These are phyloP conservation scores for Trichosporon asahii DNA, from an alignment of 1,284 basidiomycete genomes.

Conservation along the genomic window DNA sequence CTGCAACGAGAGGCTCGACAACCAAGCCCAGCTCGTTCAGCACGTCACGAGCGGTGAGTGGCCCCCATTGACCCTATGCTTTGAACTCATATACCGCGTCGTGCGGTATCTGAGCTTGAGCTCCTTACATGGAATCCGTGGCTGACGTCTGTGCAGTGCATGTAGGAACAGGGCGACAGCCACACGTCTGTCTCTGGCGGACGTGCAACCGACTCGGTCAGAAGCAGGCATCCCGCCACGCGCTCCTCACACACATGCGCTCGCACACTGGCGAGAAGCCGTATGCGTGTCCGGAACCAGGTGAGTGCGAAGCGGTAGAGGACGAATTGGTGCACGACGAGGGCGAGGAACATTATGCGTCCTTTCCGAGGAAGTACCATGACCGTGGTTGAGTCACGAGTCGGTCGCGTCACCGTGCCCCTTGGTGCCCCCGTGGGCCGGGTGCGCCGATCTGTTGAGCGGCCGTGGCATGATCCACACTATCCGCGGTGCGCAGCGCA, in stretches of 20 bases:
- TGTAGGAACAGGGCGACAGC: constrained; percentile 30
- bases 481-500: background rate
- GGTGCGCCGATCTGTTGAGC: background rate
- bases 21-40: constrained; percentile 31
- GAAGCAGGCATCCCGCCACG: constrained; percentile 38
- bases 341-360: background rate
- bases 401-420: background rate
- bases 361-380: too few species aligned
- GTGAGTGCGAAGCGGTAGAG: constrained; percentile 25
- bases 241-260: constrained; percentile 65
- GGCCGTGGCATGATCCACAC: background rate
- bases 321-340: background rate
- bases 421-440: background rate
- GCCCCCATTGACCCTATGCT: background rate
- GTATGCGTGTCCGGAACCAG: constrained; percentile 72
- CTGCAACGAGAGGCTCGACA: constrained; percentile 26
- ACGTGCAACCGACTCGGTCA: constrained; percentile 38
- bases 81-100: background rate
- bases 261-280: constrained; percentile 98
- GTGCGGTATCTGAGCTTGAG: too few species aligned
- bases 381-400: background rate
- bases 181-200: constrained; percentile 38
- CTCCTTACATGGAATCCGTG: background rate
- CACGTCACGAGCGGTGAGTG: constrained; percentile 37
- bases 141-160: constrained; percentile 29